Evolutionary conservation across 1,284 basidiomycete species (phyloP).

Genomic region (Xerocomus nothofagi): DNA sequence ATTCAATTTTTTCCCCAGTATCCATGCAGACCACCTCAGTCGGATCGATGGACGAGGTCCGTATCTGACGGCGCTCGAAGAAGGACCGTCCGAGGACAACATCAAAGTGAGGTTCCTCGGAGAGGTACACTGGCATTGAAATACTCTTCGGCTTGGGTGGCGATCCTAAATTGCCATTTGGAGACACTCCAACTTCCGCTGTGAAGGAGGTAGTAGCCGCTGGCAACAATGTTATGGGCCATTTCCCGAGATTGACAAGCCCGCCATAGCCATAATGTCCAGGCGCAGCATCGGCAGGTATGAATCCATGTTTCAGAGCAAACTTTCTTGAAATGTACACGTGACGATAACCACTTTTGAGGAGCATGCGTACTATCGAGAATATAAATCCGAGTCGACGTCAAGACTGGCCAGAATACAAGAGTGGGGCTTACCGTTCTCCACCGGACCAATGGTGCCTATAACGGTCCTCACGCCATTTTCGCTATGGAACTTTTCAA

Average conservation of each 20-base stretch:
- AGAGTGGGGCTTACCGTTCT: slow-evolving; percentile 60
- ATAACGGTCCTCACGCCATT: slow-evolving; percentile 93
- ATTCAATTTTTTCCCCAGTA: slow-evolving; percentile 91
- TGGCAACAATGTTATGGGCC: slow-evolving; percentile 67
- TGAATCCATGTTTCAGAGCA: slow-evolving; percentile 86
- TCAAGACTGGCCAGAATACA: neutral
- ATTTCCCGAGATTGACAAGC: slow-evolving; percentile 76
- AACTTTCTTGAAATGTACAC: slow-evolving; percentile 97
- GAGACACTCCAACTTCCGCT: slow-evolving; percentile 13
- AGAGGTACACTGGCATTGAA: slow-evolving; percentile 67
- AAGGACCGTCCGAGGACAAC: slow-evolving; percentile 94
- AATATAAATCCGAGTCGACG: slow-evolving; percentile 7
- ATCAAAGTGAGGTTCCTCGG: slow-evolving; percentile 96
- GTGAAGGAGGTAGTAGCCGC: slow-evolving; percentile 28
- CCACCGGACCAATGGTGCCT: slow-evolving; percentile 88
- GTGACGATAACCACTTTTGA: slow-evolving; percentile 91
- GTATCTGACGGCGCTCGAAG: slow-evolving; percentile 88
- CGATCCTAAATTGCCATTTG: slow-evolving; percentile 20
- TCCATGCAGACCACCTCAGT: slow-evolving; percentile 94
- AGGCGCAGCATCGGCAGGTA: slow-evolving; percentile 79
- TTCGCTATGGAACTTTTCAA: slow-evolving; percentile 83
- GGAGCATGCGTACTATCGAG: slow-evolving; percentile 79
- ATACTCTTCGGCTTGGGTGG: slow-evolving; percentile 38
- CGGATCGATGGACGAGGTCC: slow-evolving; percentile 79
- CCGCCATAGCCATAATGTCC: slow-evolving; percentile 87